Evolutionary conservation across 352 stramenopile genomes (phyloP), one percentile per base, ranked within the genome.

Genomic region (Aphanomyces astaci): DNA sequence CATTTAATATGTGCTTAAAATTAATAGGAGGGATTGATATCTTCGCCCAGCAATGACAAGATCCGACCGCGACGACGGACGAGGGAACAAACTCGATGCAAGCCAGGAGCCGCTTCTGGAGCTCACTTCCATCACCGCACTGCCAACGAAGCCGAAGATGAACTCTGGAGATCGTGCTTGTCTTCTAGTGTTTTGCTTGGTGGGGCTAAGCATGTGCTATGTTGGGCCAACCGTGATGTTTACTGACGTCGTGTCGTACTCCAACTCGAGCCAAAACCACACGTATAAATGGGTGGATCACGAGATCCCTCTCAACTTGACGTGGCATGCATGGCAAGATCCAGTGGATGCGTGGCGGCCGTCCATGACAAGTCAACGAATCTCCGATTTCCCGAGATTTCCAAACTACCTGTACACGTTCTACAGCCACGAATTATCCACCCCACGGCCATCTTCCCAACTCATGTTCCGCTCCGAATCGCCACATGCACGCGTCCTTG

Each of bases 161-260:
- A 68, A 68, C 51, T 68, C 62, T 15, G 62, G 40, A 19, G 62
- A 68, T 48, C 46, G 62, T 17, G 62, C 62, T 19, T 68, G 62
- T 28, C 13, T 68, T 4, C 15, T 59, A n/a, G 27, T 68, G 2
- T 68, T 68, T 28, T 62, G 28, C 28, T 1, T 68, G 10, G 62
- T 68, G 10, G 62, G 40, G 3, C 31, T 68, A 2, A 15, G 19
- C 10, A 28, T 68, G 28, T 62, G 46, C 48, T 51, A 60, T 17
- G 39, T 28, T 17, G 62, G 62, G 9, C 62, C 62, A 30, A 25
- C 62, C 17, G 39, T 40, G 25, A 15, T 68, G 7, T 60, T 31
- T 19, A 68, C 40, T 4, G 39, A 36, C 30, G 9, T 19, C n/a
- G 11, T 32, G 51, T n/a, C 3, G 22, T 39, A 27, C 51, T n/a